These are phyloP conservation scores for Tolypocladium tropicale DNA, from an alignment of 2,329 filamentous ascomycete species.

Conservation along the genomic window DNA sequence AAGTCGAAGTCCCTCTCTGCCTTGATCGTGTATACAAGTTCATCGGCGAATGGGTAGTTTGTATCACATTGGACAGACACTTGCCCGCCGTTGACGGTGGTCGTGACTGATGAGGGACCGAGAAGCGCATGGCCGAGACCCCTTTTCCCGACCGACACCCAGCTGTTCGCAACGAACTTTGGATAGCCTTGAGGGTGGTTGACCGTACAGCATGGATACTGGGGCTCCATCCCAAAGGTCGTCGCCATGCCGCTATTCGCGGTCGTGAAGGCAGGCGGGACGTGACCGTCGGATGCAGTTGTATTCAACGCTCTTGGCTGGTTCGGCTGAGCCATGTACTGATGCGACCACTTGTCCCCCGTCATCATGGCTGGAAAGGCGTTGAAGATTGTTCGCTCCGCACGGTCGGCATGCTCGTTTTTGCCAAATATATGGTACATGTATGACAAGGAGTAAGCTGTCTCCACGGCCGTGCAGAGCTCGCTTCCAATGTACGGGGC, in stretches of 20 bases:
- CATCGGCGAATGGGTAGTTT: conserved; percentile 29
- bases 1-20: conserved; percentile 14
- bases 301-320: conserved; percentile 35
- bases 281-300: conserved; percentile 18
- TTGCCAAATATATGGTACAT: conserved; percentile 21
- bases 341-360: conserved; percentile 43
- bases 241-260: conserved; percentile 26
- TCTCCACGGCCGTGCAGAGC: conserved; percentile 23
- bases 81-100: conserved; percentile 18
- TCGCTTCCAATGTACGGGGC: conserved; percentile 27
- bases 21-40: conserved; percentile 16
- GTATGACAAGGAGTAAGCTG: conserved; percentile 20
- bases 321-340: conserved; percentile 44
- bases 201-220: conserved; percentile 46
- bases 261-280: conserved; percentile 32
- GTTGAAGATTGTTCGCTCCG: conserved; percentile 43
- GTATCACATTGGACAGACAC: conserved; percentile 36
- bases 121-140: conserved; percentile 41
- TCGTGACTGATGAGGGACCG: conserved; percentile 30
- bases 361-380: conserved; percentile 40
- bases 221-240: conserved; percentile 39
- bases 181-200: conserved; percentile 48
- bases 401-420: conserved; percentile 35
- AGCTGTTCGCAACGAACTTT: conserved; percentile 41
- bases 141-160: conserved; percentile 27